phyloP scores from a whole-genome alignment of 2,329 filamentous ascomycete species.

The Catunica adiposa region DNA sequence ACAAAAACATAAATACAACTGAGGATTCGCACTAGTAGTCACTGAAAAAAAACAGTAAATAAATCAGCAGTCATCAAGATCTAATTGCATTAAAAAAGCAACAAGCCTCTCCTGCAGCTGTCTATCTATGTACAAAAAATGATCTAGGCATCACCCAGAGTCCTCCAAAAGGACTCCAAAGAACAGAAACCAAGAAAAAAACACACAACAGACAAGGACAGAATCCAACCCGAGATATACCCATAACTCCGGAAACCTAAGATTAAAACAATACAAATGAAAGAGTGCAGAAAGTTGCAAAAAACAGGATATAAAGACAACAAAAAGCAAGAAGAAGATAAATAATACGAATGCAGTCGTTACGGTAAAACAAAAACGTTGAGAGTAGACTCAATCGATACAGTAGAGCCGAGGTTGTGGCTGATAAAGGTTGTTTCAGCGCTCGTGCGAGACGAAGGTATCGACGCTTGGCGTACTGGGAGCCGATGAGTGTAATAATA shows the following conservation, averaged over 20 bases:
- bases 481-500: neutral
- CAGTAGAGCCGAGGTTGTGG: neutral
- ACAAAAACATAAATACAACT: neutral
- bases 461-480: neutral
- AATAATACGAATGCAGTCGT: conserved; percentile 6
- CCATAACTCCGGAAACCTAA: too few relatives aligned
- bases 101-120: neutral
- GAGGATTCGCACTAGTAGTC: neutral
- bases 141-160: neutral
- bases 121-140: conserved; percentile 6
- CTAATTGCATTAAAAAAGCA: neutral
- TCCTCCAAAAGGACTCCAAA: neutral
- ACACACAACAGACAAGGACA: neutral
- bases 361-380: conserved; percentile 20
- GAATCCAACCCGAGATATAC: too few relatives aligned
- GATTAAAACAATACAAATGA: too few relatives aligned
- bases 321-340: conserved; percentile 1
- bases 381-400: neutral
- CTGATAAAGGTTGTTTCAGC: neutral
- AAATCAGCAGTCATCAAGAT: conserved; percentile 6
- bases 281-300: neutral
- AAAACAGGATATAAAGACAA: neutral
- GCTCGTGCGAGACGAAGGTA: neutral
- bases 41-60: conserved; percentile 1
- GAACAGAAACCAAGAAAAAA: neutral